Evolutionary conservation across 257 asterid genomes (phyloP).

Genomic region (Petunia secreta): DNA sequence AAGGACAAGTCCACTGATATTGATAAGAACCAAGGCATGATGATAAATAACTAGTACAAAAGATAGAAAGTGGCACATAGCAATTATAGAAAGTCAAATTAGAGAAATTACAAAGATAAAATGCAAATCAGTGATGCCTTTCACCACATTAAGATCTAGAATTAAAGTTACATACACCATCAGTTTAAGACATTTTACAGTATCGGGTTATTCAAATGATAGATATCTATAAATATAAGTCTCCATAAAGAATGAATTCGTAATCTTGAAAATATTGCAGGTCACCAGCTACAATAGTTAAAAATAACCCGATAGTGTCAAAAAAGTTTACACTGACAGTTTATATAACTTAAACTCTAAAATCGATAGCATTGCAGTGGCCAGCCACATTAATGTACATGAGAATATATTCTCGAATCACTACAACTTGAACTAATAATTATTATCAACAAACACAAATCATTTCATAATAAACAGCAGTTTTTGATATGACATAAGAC

Average conservation of each 20-base stretch:
- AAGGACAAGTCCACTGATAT: not conserved
- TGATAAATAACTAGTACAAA: not conserved
- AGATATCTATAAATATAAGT: no score
- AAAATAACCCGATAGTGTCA: no score
- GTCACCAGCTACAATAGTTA: no score
- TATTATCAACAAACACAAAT: not conserved
- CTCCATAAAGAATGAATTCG: no score
- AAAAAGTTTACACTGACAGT: no score
- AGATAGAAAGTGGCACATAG: no score
- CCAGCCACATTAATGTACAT: constrained; percentile 14
- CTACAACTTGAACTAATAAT: constrained; percentile 17
- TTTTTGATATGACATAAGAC: not conserved
- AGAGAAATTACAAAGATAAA: constrained; percentile 2
- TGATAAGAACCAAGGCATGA: not conserved
- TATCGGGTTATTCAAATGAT: no score
- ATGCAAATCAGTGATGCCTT: not conserved
- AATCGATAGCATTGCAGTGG: not conserved
- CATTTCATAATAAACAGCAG: not conserved
- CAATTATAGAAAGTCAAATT: not conserved
- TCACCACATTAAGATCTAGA: not conserved
- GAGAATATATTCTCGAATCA: constrained; percentile 5
- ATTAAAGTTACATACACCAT: no score
- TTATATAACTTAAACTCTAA: no score
- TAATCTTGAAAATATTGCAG: no score
- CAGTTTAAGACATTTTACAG: no score